Conservation (phyloP, 2,329 filamentous ascomycete species). For the Blumeriella jaapii region DNA sequence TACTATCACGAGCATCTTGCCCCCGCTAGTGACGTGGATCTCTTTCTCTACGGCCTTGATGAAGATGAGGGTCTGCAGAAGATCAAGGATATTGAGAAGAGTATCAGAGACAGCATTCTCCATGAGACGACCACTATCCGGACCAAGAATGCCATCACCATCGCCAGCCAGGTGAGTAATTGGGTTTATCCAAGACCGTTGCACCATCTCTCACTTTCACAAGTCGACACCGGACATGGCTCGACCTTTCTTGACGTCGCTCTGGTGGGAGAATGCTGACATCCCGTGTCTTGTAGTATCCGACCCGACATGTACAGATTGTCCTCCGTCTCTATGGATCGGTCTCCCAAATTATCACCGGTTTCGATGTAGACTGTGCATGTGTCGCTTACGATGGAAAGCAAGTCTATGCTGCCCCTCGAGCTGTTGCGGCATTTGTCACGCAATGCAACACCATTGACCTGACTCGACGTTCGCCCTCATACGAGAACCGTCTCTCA, state of each 20-base stretch:
- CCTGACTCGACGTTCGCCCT: constrained; percentile 66
- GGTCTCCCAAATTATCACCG: constrained; percentile 72
- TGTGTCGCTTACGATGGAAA: constrained; percentile 71
- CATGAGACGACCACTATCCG: constrained; percentile 75
- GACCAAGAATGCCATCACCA: constrained; percentile 80
- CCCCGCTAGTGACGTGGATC: constrained; percentile 75
- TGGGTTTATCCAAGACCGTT: too few species aligned
- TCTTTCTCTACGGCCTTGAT: constrained; percentile 71
- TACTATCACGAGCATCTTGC: constrained; percentile 77
- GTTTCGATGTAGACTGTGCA: constrained; percentile 80
- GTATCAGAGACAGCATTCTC: constrained; percentile 65
- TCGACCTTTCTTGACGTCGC: too few species aligned
- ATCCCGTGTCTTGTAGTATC: too few species aligned
- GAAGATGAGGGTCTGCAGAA: constrained; percentile 72
- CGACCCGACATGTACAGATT: constrained; percentile 72
- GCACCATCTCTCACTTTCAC: too few species aligned
- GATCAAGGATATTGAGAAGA: constrained; percentile 69
- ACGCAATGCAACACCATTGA: constrained; percentile 77
- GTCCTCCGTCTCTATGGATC: constrained; percentile 79
- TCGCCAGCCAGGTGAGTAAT: constrained; percentile 73
- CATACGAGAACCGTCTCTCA: constrained; percentile 76
- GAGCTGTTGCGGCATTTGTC: constrained; percentile 67
- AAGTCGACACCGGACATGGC: too few species aligned
- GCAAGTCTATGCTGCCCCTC: constrained; percentile 68
- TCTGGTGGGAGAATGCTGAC: too few species aligned